Conservation (phyloP, 306 rosid species). For the Glycyrrhiza uralensis region DNA sequence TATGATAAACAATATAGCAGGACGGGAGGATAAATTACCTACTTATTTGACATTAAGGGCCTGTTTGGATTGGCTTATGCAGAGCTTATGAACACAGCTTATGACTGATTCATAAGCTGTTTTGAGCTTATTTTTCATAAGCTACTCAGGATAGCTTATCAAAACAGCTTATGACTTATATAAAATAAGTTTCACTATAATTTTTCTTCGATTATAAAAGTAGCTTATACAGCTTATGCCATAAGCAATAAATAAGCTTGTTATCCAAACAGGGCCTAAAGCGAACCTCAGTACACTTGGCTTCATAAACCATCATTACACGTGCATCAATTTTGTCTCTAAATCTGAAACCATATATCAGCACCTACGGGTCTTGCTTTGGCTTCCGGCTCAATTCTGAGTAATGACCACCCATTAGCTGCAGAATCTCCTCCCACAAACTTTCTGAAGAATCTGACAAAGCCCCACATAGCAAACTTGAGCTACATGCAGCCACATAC, state of each 20-base stretch:
- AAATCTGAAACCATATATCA: slow-evolving; percentile 20
- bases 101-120: too few species aligned
- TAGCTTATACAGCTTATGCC: too few species aligned
- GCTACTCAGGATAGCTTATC: too few species aligned
- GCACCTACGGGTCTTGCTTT: slow-evolving; percentile 77
- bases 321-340: slow-evolving; percentile 6
- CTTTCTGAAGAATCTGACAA: slow-evolving; percentile 63
- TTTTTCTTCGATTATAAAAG: too few species aligned
- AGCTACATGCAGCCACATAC: slow-evolving; percentile 97
- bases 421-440: slow-evolving; percentile 92
- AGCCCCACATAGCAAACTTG: slow-evolving; percentile 60
- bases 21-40: slow-evolving; percentile 20
- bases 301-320: slow-evolving; percentile 35
- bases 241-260: too few species aligned
- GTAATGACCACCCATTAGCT: slow-evolving; percentile 92
- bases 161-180: too few species aligned
- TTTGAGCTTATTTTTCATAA: too few species aligned
- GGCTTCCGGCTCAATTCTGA: slow-evolving; percentile 95
- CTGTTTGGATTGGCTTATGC: too few species aligned
- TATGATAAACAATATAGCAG: neutral
- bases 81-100: too few species aligned
- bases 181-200: too few species aligned
- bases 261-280: too few species aligned
- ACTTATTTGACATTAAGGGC: slow-evolving; percentile 42
- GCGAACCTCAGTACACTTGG: slow-evolving; percentile 53